Evolutionary conservation across 805 yeast species (phyloP), one percentile per base, ranked within the genome.

Genomic region (Lipomyces chichibuensis): DNA sequence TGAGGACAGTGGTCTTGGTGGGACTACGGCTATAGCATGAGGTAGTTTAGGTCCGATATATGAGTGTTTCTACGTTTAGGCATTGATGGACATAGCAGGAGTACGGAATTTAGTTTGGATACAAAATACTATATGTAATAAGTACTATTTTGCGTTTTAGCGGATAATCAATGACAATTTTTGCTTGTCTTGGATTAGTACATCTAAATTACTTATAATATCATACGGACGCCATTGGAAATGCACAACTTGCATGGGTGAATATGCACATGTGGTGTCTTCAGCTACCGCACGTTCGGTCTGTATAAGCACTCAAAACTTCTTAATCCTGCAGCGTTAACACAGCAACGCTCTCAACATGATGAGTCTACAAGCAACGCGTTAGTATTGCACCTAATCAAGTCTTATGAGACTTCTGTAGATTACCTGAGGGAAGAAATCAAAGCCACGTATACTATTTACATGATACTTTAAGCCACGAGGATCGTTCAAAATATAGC

Each of bases 391-490:
- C 29, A 52, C 55, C 8, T 14, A 17, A n/a, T 43, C 23, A n/a
- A 43, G 20, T 4, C 62, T 17, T 14, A 59, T 17, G 32, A 43
- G 23, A 43, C 49, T 8, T 2, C 23, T 6, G 23, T 7, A 32
- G 14, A 37, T 17, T 57, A 60, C 63, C 79, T 92, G 96, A 2
- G 97, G 97, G 82, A 95, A 95, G 80, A 95, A 94, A 78, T 95
- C 99, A 77, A 95, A 95, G 0, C 99, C 99, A 75, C 92, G 87
- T 29, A 95, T 82, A 72, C 94, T 88, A 72, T 91, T 97, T 57
- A 95, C 84, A 65, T 80, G 80, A 80, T 92, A 95, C 52, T 83
- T 75, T 7, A 86, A 81, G 7, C 75, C 78, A 25, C 80, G 82
- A 8, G 94, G 88, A 49, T 87, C 83, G 69, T 84, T 85, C 65